Conservation (phyloP, 1,139 yeast species). For the Saccharomyces pastorianus region DNA sequence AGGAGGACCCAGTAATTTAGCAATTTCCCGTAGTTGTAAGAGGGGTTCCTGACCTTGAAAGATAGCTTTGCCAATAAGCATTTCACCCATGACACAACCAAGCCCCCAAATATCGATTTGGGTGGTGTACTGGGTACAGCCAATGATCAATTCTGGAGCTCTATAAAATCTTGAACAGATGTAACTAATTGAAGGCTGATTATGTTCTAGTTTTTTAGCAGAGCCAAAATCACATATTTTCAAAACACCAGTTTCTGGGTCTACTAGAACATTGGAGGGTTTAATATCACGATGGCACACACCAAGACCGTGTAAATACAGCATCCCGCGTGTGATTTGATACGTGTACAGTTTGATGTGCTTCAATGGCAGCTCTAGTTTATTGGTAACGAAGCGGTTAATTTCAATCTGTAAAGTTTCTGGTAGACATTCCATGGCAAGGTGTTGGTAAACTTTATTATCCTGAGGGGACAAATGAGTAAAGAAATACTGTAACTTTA, state of each 20-base stretch:
- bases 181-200: conserved; percentile 68
- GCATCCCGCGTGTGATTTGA: conserved; percentile 75
- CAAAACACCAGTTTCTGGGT: conserved; percentile 55
- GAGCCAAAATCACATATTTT: conserved; percentile 80
- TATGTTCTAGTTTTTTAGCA: conserved; percentile 66
- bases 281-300: conserved; percentile 77
- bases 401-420: conserved; percentile 69
- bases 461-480: conserved; percentile 48
- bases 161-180: conserved; percentile 59
- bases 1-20: conserved; percentile 57
- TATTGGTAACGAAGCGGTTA: conserved; percentile 55
- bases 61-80: conserved; percentile 72
- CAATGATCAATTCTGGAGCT: conserved; percentile 43
- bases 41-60: conserved; percentile 75
- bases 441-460: conserved; percentile 61
- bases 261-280: conserved; percentile 70
- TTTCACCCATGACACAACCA: conserved; percentile 79
- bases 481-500: conserved; percentile 59
- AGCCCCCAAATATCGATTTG: conserved; percentile 81
- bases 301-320: conserved; percentile 69
- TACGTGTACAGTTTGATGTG: conserved; percentile 74
- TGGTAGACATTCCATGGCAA: conserved; percentile 83
- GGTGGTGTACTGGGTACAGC: conserved; percentile 66
- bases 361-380: conserved; percentile 58
- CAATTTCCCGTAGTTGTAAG: conserved; percentile 66